Conservation (phyloP, 192 early-diverging fungal genomes). For the Coemansia sp. region DNA sequence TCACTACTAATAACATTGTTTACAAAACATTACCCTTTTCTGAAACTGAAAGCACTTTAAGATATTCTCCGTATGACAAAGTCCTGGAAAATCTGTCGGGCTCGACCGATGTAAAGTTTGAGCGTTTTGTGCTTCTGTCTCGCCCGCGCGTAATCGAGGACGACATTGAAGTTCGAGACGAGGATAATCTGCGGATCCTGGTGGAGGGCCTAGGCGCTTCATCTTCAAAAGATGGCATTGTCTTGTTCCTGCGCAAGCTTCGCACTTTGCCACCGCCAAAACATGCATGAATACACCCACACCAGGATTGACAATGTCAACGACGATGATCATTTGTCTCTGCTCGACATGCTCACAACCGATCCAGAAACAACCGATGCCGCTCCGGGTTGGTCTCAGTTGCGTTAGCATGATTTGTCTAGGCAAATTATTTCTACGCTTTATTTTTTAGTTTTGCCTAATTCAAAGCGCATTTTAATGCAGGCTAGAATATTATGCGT, state of each 20-base stretch:
- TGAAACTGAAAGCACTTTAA: conserved; percentile 39
- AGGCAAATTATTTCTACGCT: too few species aligned
- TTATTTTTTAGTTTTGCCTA: background rate
- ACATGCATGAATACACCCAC: conserved; percentile 14
- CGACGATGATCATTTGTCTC: conserved; percentile 26
- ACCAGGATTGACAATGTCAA: conserved; percentile 10
- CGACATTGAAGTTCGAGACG: conserved; percentile 22
- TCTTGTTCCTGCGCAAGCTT: conserved; percentile 29
- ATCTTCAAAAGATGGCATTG: conserved; percentile 34
- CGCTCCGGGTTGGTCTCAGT: conserved; percentile 23
- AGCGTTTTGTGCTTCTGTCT: conserved; percentile 27
- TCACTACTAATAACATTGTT: too few species aligned
- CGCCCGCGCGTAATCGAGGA: conserved; percentile 36
- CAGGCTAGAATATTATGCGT: background rate
- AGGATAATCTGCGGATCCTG: conserved; percentile 20
- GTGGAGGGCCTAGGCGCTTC: conserved; percentile 40
- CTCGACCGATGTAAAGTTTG: conserved; percentile 33
- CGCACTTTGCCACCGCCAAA: conserved; percentile 16
- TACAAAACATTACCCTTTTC: conserved; percentile 16
- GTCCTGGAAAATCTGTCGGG: conserved; percentile 24
- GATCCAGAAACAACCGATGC: conserved; percentile 37
- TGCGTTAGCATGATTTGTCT: background rate
- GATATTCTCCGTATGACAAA: conserved; percentile 23
- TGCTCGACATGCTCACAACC: conserved; percentile 31
- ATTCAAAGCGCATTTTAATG: background rate